Conservation (phyloP, 2,329 filamentous ascomycete species). For the Cordyceps militaris region DNA sequence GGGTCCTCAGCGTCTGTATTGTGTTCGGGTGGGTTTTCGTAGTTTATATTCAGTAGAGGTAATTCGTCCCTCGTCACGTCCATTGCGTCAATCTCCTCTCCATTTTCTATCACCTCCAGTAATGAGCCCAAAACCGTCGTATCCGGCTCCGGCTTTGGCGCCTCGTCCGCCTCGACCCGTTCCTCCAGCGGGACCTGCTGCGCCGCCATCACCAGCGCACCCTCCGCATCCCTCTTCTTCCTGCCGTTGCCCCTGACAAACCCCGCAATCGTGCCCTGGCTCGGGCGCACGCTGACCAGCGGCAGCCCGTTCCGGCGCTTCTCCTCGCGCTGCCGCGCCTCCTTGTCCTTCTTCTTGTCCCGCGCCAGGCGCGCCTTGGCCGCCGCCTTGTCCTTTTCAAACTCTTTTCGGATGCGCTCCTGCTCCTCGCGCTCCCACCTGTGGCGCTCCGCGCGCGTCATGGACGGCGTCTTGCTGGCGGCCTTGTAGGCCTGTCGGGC, state of each 20-base stretch:
- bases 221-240: constrained; percentile 24
- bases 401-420: constrained; percentile 46
- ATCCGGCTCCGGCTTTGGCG: background rate
- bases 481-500: constrained; percentile 32
- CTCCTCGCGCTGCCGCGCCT: constrained; percentile 39
- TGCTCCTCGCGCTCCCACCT: constrained; percentile 41
- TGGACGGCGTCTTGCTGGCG: constrained; percentile 26
- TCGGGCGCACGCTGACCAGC: constrained; percentile 46
- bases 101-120: background rate
- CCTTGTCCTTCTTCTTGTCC: constrained; percentile 51
- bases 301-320: constrained; percentile 47
- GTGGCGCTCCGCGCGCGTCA: constrained; percentile 35
- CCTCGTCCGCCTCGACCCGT: background rate
- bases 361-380: constrained; percentile 41
- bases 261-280: constrained; percentile 49
- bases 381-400: constrained; percentile 42
- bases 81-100: background rate
- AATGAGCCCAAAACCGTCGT: background rate
- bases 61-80: background rate
- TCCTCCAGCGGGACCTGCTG: background rate
- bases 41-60: background rate
- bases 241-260: constrained; percentile 38
- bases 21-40: background rate
- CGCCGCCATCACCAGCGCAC: constrained; percentile 11
- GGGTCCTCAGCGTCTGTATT: background rate